Conservation (phyloP, 1,284 basidiomycete genomes). For the Puccinia horiana region DNA sequence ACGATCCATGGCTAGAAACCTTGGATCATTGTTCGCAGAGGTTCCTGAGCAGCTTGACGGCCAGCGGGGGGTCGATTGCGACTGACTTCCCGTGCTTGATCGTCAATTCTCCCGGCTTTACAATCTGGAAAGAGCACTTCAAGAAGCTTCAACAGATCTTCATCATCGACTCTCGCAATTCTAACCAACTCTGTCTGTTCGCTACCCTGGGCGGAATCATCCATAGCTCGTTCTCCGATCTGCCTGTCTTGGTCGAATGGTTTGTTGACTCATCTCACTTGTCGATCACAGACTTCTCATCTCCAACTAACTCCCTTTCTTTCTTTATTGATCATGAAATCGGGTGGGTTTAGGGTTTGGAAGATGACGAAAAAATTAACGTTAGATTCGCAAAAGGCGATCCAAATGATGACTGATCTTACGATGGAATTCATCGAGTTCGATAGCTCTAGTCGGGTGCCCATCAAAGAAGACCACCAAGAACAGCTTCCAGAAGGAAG, state of each 20-base stretch:
- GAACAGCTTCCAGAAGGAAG: not conserved
- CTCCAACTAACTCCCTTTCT: not conserved
- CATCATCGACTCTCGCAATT: not conserved
- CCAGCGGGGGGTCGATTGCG: not conserved
- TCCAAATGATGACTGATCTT: not conserved
- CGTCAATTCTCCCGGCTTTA: constrained; percentile 48
- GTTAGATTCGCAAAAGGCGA: constrained; percentile 7
- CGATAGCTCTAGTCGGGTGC: not conserved
- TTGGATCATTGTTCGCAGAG: constrained; percentile 2
- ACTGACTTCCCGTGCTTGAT: constrained; percentile 23
- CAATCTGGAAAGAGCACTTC: constrained; percentile 34
- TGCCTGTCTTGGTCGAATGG: constrained; percentile 41
- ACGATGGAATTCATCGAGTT: constrained; percentile 6
- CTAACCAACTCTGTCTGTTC: constrained; percentile 2
- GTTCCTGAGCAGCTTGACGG: not conserved
- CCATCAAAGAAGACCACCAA: not conserved
- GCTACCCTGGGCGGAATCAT: constrained; percentile 44
- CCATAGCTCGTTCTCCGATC: constrained; percentile 45
- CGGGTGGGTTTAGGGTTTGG: constrained; percentile 31
- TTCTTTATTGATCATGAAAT: not conserved
- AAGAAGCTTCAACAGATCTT: constrained; percentile 16
- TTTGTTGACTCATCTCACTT: constrained; percentile 3
- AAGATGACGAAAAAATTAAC: not conserved
- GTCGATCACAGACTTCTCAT: no score
- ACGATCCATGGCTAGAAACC: constrained; percentile 45